Evolutionary conservation across 2,329 filamentous ascomycete genomes (phyloP), one percentile per base, ranked within the genome.

Genomic region (Colletotrichum phormii): DNA sequence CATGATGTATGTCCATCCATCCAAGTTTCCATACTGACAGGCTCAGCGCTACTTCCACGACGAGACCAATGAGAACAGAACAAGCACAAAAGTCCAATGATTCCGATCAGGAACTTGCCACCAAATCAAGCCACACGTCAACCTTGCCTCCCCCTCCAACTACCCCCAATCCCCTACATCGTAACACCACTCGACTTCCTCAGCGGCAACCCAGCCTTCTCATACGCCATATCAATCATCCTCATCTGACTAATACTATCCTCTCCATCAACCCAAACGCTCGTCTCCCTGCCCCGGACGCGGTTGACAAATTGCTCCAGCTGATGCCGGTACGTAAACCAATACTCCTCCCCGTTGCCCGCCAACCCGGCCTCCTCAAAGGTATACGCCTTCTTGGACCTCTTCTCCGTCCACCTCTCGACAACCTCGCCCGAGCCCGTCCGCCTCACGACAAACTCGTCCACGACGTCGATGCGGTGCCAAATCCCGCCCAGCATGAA

Each of bases 251-350:
- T 76, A 29, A 88, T 79, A 31, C 81, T 85, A 72, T 87, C 85
- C 62, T 85, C 82, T 1, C 75, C 75, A 18, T 78, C 76, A 8
- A 88, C 78, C 84, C 86, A 87, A 2, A 80, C 70, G 1, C 79
- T 80, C 5, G 81, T 80, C 65, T 82, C 71, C 1, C 82, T 78
- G 0, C 83, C 84, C 58, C 81, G 82, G 59, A 88, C 75, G 37
- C 77, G 78, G 77, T 87, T 83, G 13, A 88, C 84, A 75, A 89
- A 89, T 71, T 83, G 80, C 77, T 88, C 85, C 35, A 89, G 79
- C 79, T 85, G 82, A 75, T 86, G 80, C 8, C 84, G 80, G 75
- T 86, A 87, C 15, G 83, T 82, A 35, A 80, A 78, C 86, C 85
- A 87, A 67, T 78, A 83, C 2, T 76, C 75, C 76, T 84, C 80